phyloP scores from a whole-genome alignment of 257 asterid species.

The Coffea eugenioides region DNA sequence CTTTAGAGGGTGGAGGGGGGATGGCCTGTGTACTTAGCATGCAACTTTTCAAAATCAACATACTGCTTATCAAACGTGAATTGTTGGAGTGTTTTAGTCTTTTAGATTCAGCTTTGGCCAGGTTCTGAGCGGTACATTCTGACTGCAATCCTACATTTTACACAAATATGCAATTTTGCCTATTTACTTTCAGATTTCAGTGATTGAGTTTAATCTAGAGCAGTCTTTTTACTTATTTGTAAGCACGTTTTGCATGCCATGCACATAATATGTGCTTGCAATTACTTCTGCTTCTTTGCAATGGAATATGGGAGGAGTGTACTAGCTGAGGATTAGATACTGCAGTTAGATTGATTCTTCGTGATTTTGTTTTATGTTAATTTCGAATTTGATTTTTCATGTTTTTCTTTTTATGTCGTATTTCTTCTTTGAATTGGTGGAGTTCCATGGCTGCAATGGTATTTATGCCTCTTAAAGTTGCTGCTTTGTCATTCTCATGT shows the following conservation, averaged over 20 bases:
- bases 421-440: background rate
- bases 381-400: too few relatives aligned
- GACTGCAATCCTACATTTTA: background rate
- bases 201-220: background rate
- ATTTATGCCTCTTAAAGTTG: constrained; percentile 6
- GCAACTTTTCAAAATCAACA: too few relatives aligned
- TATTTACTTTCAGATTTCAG: background rate
- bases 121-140: background rate
- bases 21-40: background rate
- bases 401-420: background rate
- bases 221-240: background rate
- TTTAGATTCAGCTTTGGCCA: background rate
- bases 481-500: constrained; percentile 15
- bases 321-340: background rate
- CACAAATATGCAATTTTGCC: background rate
- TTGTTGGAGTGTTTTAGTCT: background rate
- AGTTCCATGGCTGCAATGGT: background rate
- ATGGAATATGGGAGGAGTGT: background rate
- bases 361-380: too few relatives aligned
- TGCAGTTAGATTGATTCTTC: background rate
- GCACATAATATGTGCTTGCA: background rate
- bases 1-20: background rate
- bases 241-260: background rate
- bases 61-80: background rate
- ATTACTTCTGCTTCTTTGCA: background rate